Conservation (phyloP, 345 rosid species). For the Kandelia obovata region DNA sequence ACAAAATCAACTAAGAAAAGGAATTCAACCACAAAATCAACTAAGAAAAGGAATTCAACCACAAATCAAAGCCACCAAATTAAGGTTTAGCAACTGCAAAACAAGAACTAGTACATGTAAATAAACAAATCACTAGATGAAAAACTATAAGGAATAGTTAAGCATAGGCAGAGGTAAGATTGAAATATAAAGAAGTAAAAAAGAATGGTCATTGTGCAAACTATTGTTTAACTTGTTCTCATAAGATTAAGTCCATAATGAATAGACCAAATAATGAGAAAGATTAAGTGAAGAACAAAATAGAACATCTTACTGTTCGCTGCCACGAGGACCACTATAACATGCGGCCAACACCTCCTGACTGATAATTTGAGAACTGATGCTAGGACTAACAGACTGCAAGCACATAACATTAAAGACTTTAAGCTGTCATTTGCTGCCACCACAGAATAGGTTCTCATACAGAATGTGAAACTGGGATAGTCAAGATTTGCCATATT, state of each 20-base stretch:
- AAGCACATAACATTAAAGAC: conserved; percentile 17
- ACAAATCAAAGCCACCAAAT: neutral
- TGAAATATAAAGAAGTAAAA: too few relatives aligned
- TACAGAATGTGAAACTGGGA: neutral
- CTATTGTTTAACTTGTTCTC: neutral
- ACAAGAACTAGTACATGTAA: neutral
- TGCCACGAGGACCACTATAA: conserved; percentile 72
- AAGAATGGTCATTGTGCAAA: too few relatives aligned
- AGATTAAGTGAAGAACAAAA: neutral
- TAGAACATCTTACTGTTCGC: conserved; percentile 61
- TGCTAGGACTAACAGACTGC: conserved; percentile 67
- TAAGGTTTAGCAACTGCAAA: neutral
- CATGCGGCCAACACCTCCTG: conserved; percentile 79
- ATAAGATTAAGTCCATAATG: neutral
- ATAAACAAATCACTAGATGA: conserved; percentile 1
- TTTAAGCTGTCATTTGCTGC: conserved; percentile 6
- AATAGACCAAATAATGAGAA: neutral
- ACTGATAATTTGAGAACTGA: conserved; percentile 59
- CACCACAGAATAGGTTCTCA: conserved; percentile 1
- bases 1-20: neutral
- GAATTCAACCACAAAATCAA: neutral
- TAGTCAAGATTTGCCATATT: neutral
- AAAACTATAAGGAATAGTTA: neutral
- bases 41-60: neutral
- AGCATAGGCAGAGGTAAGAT: too few relatives aligned